phyloP scores from a whole-genome alignment of 106 monocot species.

The Vanilla planifolia region DNA sequence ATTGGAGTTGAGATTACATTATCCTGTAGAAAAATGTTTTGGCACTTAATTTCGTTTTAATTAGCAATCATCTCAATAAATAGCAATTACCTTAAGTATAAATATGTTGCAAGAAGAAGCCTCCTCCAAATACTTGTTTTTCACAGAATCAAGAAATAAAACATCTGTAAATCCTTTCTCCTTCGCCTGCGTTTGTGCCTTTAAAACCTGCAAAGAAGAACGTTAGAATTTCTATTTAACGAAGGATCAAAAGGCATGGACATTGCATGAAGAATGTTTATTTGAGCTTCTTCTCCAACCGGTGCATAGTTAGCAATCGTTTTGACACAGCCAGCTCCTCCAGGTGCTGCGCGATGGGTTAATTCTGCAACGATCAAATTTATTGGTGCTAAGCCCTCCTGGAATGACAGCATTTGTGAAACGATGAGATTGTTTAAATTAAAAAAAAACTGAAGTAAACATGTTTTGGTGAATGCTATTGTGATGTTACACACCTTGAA shows the following conservation, averaged over 20 bases:
- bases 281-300: slow-evolving; percentile 13
- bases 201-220: slow-evolving; percentile 22
- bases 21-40: slow-evolving; percentile 4
- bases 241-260: no score
- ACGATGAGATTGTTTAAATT: not conserved
- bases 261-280: not conserved
- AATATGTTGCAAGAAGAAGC: slow-evolving; percentile 88
- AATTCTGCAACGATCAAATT: slow-evolving; percentile 39
- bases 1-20: slow-evolving; percentile 9
- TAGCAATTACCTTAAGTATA: slow-evolving; percentile 56
- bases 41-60: no score
- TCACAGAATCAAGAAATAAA: slow-evolving; percentile 42
- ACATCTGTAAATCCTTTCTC: slow-evolving; percentile 23
- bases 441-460: not conserved
- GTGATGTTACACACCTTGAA: slow-evolving; percentile 28
- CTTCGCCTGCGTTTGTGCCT: slow-evolving; percentile 21
- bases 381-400: slow-evolving; percentile 52
- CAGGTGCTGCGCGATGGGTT: slow-evolving; percentile 45
- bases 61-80: no score
- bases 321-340: slow-evolving; percentile 64
- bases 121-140: slow-evolving; percentile 85
- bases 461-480: no score
- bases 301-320: slow-evolving; percentile 59
- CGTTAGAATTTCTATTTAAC: no score
- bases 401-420: slow-evolving; percentile 4